phyloP scores from a whole-genome alignment of 371 early-diverging fungal genomes.

The Mortierella sp. region DNA sequence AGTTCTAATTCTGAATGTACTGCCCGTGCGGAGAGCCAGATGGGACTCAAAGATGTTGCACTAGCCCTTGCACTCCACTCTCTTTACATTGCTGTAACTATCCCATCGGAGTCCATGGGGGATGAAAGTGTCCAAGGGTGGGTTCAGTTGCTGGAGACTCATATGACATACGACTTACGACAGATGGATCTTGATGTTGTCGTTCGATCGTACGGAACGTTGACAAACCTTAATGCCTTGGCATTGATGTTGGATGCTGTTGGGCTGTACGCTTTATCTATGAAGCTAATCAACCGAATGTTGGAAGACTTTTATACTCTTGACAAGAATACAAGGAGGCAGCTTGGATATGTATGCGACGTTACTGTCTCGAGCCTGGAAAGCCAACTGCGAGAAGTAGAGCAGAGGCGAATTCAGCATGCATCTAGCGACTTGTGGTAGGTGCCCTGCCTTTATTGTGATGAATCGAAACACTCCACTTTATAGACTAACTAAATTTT shows the following conservation, averaged over 20 bases:
- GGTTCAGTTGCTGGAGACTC: constrained; percentile 5
- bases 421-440: constrained; percentile 11
- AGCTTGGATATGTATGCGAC: constrained; percentile 16
- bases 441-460: background rate
- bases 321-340: constrained; percentile 2
- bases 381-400: constrained; percentile 17
- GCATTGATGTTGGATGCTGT: constrained; percentile 37
- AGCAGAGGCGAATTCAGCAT: constrained; percentile 1
- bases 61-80: constrained; percentile 36
- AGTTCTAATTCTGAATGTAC: background rate
- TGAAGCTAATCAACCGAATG: constrained; percentile 34
- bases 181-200: constrained; percentile 30
- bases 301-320: constrained; percentile 21
- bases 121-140: constrained; percentile 10
- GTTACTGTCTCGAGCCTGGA: constrained; percentile 20
- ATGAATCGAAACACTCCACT: too few species aligned
- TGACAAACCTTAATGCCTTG: constrained; percentile 31
- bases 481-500: background rate
- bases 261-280: constrained; percentile 35
- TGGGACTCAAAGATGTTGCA: constrained; percentile 7
- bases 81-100: constrained; percentile 25
- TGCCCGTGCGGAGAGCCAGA: background rate
- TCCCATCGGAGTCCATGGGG: background rate
- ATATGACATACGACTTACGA: background rate
- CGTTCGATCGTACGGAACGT: constrained; percentile 21